Evolutionary conservation across 108 stramenopile species (phyloP).

Genomic region (Craspedostauros australis): DNA sequence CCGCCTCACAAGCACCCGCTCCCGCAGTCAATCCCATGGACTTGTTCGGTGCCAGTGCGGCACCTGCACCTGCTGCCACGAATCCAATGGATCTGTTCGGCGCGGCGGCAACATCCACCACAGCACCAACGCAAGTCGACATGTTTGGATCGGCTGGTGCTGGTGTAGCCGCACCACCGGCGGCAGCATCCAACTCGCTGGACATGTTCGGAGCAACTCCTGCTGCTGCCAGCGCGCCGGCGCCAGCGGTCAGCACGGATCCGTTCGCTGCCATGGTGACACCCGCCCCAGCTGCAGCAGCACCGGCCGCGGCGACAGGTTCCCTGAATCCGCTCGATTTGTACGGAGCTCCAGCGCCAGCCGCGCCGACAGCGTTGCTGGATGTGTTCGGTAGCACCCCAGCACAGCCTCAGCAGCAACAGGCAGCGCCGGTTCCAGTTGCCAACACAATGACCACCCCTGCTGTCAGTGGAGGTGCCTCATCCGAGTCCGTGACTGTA

Average conservation of each 20-base stretch:
- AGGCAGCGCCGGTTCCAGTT: slow-evolving; percentile 7
- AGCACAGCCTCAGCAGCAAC: slow-evolving; percentile 3
- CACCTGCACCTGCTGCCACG: slow-evolving; percentile 4
- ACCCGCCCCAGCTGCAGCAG: slow-evolving; percentile 24
- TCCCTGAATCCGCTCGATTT: slow-evolving; percentile 51
- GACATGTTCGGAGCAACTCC: slow-evolving; percentile 4
- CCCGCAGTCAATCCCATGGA: slow-evolving; percentile 33
- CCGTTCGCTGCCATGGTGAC: no score
- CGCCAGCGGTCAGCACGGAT: no score
- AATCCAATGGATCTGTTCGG: slow-evolving; percentile 5
- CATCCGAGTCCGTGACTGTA: slow-evolving; percentile 42
- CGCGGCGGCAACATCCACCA: slow-evolving; percentile 12
- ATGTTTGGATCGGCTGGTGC: slow-evolving; percentile 6
- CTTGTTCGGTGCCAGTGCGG: slow-evolving; percentile 48
- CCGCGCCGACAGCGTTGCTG: slow-evolving; percentile 22
- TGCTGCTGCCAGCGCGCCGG: background rate
- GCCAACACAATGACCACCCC: slow-evolving; percentile 23
- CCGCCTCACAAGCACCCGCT: slow-evolving; percentile 21
- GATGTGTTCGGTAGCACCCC: slow-evolving; percentile 52
- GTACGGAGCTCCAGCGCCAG: slow-evolving; percentile 54
- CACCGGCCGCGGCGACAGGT: no score
- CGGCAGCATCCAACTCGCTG: slow-evolving; percentile 14
- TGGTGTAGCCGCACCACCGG: slow-evolving; percentile 22
- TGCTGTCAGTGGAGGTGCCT: slow-evolving; percentile 18
- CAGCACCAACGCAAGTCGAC: slow-evolving; percentile 1